These are phyloP conservation scores for Chalaropsis thielavioides DNA, from an alignment of 2,329 filamentous ascomycete species.

Conservation along the genomic window DNA sequence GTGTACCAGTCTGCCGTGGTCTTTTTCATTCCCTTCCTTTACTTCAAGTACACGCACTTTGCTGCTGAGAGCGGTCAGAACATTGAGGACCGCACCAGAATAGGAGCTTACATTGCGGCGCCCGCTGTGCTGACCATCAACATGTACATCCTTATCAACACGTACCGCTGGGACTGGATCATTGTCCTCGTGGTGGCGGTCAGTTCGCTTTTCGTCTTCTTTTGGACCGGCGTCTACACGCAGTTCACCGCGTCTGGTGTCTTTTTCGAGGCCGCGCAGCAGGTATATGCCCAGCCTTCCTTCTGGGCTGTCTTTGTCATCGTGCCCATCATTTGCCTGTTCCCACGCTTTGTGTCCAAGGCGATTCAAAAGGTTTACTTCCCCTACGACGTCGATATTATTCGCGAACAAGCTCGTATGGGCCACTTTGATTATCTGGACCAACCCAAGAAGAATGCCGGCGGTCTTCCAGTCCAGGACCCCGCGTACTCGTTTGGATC, in stretches of 20 bases:
- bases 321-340: conserved; percentile 65
- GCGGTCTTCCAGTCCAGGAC: conserved; percentile 8
- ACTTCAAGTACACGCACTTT: conserved; percentile 48
- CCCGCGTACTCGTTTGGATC: conserved; percentile 21
- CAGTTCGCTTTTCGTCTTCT: conserved; percentile 77
- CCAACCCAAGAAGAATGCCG: conserved; percentile 25
- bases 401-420: conserved; percentile 76
- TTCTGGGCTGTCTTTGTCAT: conserved; percentile 81
- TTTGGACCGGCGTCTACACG: conserved; percentile 85
- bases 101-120: conserved; percentile 77
- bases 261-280: conserved; percentile 62
- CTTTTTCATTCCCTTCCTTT: conserved; percentile 85
- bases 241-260: conserved; percentile 33
- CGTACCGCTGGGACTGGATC: conserved; percentile 96
- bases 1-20: conserved; percentile 87
- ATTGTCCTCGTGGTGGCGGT: conserved; percentile 69
- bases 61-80: conserved; percentile 58
- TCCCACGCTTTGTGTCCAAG: conserved; percentile 80
- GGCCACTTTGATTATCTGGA: conserved; percentile 66
- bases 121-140: conserved; percentile 82
- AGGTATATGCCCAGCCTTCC: conserved; percentile 65
- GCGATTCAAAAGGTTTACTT: conserved; percentile 84
- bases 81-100: conserved; percentile 63
- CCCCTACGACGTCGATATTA: conserved; percentile 85
- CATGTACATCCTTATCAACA: conserved; percentile 87